A percentile compares a stretch with the other conserved stretches of the same genome.
phyloP scores from a whole-genome alignment of 2,329 filamentous ascomycete species.

The Paradendryphiella salina region DNA sequence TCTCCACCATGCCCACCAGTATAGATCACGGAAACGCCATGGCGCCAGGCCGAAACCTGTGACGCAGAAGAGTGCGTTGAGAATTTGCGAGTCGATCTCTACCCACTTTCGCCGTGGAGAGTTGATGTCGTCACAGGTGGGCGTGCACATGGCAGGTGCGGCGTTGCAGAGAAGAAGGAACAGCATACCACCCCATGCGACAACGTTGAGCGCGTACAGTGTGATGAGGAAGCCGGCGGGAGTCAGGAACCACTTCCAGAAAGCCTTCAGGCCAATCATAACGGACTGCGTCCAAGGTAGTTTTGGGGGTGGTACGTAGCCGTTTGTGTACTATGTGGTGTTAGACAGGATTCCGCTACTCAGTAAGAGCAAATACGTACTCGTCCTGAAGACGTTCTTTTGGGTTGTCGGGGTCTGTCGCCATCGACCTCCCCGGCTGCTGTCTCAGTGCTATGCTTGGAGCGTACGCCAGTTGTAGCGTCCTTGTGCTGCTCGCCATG shows the following conservation, averaged over 20 bases:
- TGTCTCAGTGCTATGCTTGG: conserved; percentile 26
- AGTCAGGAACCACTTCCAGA: conserved; percentile 74
- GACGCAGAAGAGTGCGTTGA: conserved; percentile 84
- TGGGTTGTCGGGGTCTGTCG: conserved; percentile 16
- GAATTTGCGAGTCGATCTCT: conserved; percentile 79
- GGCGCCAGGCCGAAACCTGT: conserved; percentile 83
- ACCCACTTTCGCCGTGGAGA: conserved; percentile 82
- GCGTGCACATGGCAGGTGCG: conserved; percentile 70
- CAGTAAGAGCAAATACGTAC: conserved; percentile 15
- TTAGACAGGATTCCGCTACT: not conserved
- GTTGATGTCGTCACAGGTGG: conserved; percentile 72
- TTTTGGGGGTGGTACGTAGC: conserved; percentile 51
- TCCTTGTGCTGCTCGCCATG: conserved; percentile 19
- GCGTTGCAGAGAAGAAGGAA: conserved; percentile 81
- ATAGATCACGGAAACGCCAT: conserved; percentile 81
- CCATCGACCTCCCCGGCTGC: conserved; percentile 22
- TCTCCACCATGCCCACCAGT: conserved; percentile 66
- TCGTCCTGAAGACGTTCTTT: conserved; percentile 19
- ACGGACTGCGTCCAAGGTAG: conserved; percentile 62
- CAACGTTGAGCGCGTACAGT: conserved; percentile 78
- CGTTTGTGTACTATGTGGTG: conserved; percentile 40
- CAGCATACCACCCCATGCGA: conserved; percentile 90
- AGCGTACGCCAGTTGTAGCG: conserved; percentile 2
- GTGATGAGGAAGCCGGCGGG: conserved; percentile 76
- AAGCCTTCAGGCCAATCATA: conserved; percentile 61